phyloP scores from a whole-genome alignment of 768 basidiomycete species.

The Amanita phalloides region DNA sequence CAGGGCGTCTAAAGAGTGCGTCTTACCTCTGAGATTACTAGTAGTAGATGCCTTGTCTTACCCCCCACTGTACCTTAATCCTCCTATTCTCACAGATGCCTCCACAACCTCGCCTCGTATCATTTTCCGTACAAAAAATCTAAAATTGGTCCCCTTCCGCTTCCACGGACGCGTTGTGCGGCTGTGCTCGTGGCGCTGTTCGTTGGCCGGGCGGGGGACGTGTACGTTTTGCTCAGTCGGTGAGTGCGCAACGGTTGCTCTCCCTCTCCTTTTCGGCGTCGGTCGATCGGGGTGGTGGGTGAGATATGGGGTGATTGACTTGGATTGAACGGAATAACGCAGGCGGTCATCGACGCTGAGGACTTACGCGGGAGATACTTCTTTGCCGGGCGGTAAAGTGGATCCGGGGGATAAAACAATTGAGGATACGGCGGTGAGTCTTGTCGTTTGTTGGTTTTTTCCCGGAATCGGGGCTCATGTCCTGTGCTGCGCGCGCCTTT shows the following conservation, averaged over 20 bases:
- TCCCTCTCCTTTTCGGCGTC: background rate
- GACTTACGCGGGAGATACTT: slow-evolving; percentile 81
- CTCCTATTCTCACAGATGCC: slow-evolving; percentile 29
- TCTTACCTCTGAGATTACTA: background rate
- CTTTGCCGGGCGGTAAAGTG: slow-evolving; percentile 77
- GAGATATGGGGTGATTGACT: background rate
- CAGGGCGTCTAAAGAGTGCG: slow-evolving; percentile 38
- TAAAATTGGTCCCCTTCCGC: slow-evolving; percentile 16
- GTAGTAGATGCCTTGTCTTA: background rate
- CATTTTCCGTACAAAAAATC: slow-evolving; percentile 21
- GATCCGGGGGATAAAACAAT: slow-evolving; percentile 56
- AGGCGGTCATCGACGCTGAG: slow-evolving; percentile 68
- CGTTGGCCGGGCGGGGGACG: slow-evolving; percentile 70
- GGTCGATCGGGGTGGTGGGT: too few species aligned
- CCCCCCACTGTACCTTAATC: too few species aligned
- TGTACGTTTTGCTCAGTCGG: slow-evolving; percentile 82
- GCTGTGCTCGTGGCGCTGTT: slow-evolving; percentile 82
- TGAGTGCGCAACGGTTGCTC: slow-evolving; percentile 20
- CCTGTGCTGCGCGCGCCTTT: background rate
- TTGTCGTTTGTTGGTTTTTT: background rate
- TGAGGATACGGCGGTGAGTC: slow-evolving; percentile 74
- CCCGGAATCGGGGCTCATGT: background rate
- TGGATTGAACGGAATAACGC: background rate
- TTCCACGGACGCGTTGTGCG: slow-evolving; percentile 47
- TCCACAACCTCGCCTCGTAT: slow-evolving; percentile 44